Evolutionary conservation across 768 basidiomycete genomes (phyloP), one percentile per base, ranked within the genome.

Genomic region (Trametes gibbosa): DNA sequence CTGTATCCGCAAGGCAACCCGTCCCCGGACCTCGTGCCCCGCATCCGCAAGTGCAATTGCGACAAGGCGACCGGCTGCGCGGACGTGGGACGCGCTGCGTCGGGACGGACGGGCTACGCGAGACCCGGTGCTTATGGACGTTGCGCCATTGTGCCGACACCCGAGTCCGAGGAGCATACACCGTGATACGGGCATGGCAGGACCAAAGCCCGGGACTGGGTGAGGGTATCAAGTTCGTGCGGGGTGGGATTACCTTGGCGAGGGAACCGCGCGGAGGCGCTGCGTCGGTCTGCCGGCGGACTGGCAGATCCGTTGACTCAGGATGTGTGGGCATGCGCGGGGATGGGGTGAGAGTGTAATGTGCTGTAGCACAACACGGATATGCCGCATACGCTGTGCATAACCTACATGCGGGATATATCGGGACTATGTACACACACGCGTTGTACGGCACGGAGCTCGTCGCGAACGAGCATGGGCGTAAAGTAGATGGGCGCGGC

Each of bases 1-100:
- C n/a, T n/a, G n/a, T n/a, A n/a, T n/a, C n/a, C n/a, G n/a, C n/a
- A n/a, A n/a, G n/a, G n/a, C n/a, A n/a, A n/a, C n/a, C n/a, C 84
- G 47, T 32, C 29, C 29, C 29, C 84, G 46, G 23, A 32, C 4
- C 10, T 32, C 29, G 29, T 10, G 29, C 29, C 29, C 29, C 29
- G 9, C 29, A 5, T 10, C 29, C 29, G 29, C 29, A 32, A 4
- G 5, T 32, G 29, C 29, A 10, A 32, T 10, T 32, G 29, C 29
- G 29, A 32, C 4, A 4, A 72, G 81, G 50, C 79, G 65, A 64
- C 49, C 41, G 24, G 42, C 29, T 6, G 37, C 16, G 7, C 48
- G 50, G 29, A 52, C 42, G 19, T 43, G 43, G 43, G 43, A 45
- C 23, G 21, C 21, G 6, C 9, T 8, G 21, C 13, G 8, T 13